Conservation (phyloP, 768 basidiomycete species). For the Agrocybe pediades region DNA sequence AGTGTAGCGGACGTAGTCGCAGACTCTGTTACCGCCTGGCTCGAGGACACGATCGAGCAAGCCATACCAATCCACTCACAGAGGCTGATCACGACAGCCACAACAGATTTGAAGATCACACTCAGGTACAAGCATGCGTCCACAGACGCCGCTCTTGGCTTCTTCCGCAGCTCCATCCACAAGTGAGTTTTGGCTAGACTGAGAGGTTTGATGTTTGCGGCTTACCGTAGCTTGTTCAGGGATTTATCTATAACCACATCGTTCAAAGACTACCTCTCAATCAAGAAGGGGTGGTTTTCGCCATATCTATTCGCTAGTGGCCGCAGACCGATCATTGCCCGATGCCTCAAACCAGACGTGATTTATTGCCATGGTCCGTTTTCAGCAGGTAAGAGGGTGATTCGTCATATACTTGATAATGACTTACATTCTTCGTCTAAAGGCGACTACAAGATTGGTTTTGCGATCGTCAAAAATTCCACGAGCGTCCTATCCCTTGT, state of each 20-base stretch:
- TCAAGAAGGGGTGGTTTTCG: constrained; percentile 71
- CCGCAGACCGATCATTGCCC: constrained; percentile 59
- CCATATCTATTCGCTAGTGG: constrained; percentile 66
- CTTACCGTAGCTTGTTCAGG: constrained; percentile 27
- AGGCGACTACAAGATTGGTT: background rate
- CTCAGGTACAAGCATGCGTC: constrained; percentile 59
- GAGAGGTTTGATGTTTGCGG: background rate
- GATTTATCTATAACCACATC: constrained; percentile 59
- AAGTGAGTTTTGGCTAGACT: constrained; percentile 36
- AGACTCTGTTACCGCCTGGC: too few species aligned
- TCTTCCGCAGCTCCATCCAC: constrained; percentile 62
- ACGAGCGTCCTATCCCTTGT: background rate
- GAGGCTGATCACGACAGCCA: constrained; percentile 55
- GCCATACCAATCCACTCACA: constrained; percentile 54
- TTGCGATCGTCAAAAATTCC: background rate
- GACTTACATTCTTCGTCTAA: too few species aligned
- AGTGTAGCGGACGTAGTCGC: constrained; percentile 54
- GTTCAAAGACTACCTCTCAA: constrained; percentile 62
- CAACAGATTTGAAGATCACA: constrained; percentile 62
- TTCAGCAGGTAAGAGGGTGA: constrained; percentile 44
- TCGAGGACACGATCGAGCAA: constrained; percentile 48
- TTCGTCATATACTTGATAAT: too few species aligned
- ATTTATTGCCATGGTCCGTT: constrained; percentile 69
- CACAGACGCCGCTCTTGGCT: constrained; percentile 60
- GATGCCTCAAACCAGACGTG: constrained; percentile 65